Base-by-base conservation (phyloP, 2,329 filamentous ascomycete species). In the Trichophyton schoenleinii region DNA sequence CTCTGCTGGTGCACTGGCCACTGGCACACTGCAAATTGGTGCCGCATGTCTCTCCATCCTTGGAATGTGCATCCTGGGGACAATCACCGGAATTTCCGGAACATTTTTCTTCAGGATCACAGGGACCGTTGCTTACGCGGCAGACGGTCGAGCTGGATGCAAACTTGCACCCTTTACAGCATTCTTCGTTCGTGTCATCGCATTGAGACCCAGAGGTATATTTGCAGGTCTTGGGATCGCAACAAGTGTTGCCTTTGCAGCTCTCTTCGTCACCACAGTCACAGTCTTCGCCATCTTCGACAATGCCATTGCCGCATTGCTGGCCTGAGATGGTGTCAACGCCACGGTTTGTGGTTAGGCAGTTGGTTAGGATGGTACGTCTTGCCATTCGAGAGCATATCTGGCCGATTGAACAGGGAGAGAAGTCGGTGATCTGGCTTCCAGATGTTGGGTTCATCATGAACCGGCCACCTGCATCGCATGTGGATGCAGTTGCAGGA, bases 381-480 rank as follows among this genome's bases (percentile, higher is more conserved):
- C 87, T 83, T 59, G 83, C 84, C 65, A 99, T 80, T 34, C 89
- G 91, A 4, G 88, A 88, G 77, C 94, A 99, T 63, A 99, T 89
- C 70, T 97, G 97, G 65, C 94, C 94, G 66, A 99, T 82, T 25
- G 86, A 88, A 77, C 94, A 99, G 1, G 87, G 82, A 0, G 91
- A 96, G 75, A 99, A 99, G 48, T 81, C 77, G 0, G 81, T 87
- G 70, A 96, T 89, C 61, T 83, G 82, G 7, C 79, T 72, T 11
- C 81, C 82, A 0, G 92, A 94, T 9, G 88, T 94, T 0, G 94
- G 94, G 71, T 97, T 97, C 94, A 99, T 99, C 74, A 99, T 91
- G 75, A 85, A 99, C 63, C 81, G 74, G n/a, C 83, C 86, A 48
- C 80, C 77, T 22, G 94, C 94, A 72, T 95, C 80, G 72, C 94